Base-by-base conservation (phyloP, 257 asterid genomes). In the Voacanga thouarsii region DNA sequence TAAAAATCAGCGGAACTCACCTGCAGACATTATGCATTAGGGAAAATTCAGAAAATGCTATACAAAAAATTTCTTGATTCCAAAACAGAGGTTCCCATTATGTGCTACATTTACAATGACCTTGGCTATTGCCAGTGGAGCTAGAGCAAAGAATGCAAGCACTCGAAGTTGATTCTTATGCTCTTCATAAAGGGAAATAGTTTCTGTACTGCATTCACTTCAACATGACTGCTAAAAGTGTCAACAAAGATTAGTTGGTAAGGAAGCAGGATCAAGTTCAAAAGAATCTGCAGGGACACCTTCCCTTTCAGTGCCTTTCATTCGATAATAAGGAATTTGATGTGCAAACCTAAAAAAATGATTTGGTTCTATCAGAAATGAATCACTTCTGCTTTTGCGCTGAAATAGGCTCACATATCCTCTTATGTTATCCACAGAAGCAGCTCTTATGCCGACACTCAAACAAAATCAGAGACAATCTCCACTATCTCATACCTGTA, bases 401-500 rank as follows among this genome's bases (percentile, higher is more conserved):
- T 10, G 44, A 37, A 37, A 75, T 21, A 75, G 15, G 33, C 53
- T 60, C 70, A 41, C 85, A 80, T 83, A 89, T 56, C 92, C 90
- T 61, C 24, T 30, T 10, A 93, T 59, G 85, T 90, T 93, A 56
- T 89, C 86, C 53, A 93, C 61, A 88, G 72, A 87, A 72, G 86
- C 77, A 78, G 90, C 94, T 60, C 78, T 72, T 12, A 77, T 63
- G n/a, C 97, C 96, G 3, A 1, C 39, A 56, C 15, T 78, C 53
- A 79, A 67, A 57, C 82, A 84, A 82, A 89, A 69, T 80, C 84
- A 1, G 90, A 78, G 30, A 89, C 77, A 74, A 92, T 84, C 83
- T 89, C 92, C 76, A 91, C 97, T 55, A 90, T 69, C 80, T 89
- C 91, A 63, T 87, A 92, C 53, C 82, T 86, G 80, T 59, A 87